These are phyloP conservation scores for Arachis stenosperma DNA, from an alignment of 306 rosid genomes.

Conservation along the genomic window DNA sequence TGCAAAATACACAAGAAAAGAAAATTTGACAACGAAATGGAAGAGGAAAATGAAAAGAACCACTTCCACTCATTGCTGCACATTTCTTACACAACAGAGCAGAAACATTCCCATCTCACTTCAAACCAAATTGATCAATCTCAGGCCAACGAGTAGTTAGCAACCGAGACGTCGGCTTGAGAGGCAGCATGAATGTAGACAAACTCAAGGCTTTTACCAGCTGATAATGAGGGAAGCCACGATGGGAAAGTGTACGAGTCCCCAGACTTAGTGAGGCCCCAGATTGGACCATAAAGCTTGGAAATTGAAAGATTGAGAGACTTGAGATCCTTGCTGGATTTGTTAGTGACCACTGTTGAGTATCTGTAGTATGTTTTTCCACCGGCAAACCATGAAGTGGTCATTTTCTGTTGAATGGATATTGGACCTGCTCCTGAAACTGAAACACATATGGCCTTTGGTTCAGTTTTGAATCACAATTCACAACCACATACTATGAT, in stretches of 20 bases:
- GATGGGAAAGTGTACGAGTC: constrained; percentile 77
- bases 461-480: constrained; percentile 36
- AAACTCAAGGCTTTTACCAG: constrained; percentile 88
- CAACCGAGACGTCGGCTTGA: constrained; percentile 71
- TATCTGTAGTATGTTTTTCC: constrained; percentile 85
- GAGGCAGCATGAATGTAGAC: constrained; percentile 91
- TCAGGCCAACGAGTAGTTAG: constrained; percentile 71
- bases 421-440: constrained; percentile 66
- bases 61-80: constrained; percentile 69
- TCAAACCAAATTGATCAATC: constrained; percentile 22
- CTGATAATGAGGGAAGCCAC: constrained; percentile 76
- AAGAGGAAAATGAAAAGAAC: constrained; percentile 42
- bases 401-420: constrained; percentile 68
- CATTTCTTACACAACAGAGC: constrained; percentile 59
- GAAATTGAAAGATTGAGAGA: constrained; percentile 65
- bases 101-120: constrained; percentile 43
- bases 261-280: constrained; percentile 80
- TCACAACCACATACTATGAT: not conserved
- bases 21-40: constrained; percentile 32
- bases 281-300: constrained; percentile 87
- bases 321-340: constrained; percentile 65
- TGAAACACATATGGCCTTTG: constrained; percentile 43
- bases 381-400: constrained; percentile 72
- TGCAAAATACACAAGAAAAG: constrained; percentile 58
- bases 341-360: constrained; percentile 80